phyloP scores from a whole-genome alignment of 2,329 filamentous ascomycete species.

The Paraconiothyrium sp. region DNA sequence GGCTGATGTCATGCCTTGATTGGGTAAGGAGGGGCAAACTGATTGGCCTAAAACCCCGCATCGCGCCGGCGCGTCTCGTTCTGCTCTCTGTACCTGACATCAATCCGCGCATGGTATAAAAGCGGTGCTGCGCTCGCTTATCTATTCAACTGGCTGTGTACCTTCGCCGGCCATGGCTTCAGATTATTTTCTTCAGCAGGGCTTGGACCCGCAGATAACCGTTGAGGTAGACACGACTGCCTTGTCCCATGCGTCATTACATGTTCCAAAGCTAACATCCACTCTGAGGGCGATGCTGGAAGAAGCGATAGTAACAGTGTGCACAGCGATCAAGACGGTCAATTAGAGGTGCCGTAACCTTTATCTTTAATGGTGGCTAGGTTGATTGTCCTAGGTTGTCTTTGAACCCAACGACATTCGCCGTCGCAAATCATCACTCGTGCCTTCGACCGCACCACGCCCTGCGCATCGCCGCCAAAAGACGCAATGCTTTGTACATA shows the following conservation, averaged over 20 bases:
- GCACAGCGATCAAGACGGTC: constrained; percentile 50
- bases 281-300: constrained; percentile 41
- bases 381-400: constrained; percentile 58
- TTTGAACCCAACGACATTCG: constrained; percentile 63
- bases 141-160: not conserved
- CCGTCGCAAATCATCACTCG: constrained; percentile 69
- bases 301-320: constrained; percentile 42
- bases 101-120: constrained; percentile 2
- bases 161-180: constrained; percentile 28
- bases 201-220: constrained; percentile 25
- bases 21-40: constrained; percentile 33
- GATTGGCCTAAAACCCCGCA: constrained; percentile 18
- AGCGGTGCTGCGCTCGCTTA: not conserved
- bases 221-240: constrained; percentile 37
- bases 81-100: not conserved
- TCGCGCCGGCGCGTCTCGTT: constrained; percentile 3
- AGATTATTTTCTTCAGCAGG: constrained; percentile 32
- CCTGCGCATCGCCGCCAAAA: constrained; percentile 47
- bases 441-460: constrained; percentile 52
- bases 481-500: constrained; percentile 71
- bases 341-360: constrained; percentile 50
- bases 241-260: constrained; percentile 26
- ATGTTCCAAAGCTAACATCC: constrained; percentile 45
- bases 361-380: not conserved
- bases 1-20: constrained; percentile 39